Evolutionary conservation across 805 yeast genomes (phyloP).

Genomic region (Candida ovalis): DNA sequence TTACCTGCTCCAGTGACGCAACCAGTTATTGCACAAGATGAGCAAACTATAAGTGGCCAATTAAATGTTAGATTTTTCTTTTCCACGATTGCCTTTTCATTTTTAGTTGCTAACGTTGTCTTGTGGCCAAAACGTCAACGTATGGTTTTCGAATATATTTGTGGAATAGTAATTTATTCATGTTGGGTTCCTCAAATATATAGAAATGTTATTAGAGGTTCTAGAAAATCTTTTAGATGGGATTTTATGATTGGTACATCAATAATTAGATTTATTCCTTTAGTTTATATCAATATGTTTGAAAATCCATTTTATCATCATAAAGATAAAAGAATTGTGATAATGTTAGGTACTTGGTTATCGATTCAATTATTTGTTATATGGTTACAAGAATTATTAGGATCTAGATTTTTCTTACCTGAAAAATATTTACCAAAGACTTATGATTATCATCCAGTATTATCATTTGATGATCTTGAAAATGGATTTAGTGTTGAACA

Average conservation of each 20-base stretch:
- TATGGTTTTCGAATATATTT: conserved; percentile 51
- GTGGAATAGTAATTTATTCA: conserved; percentile 54
- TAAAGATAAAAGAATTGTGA: conserved; percentile 48
- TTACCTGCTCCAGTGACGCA: conserved; percentile 21
- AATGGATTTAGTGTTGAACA: conserved; percentile 55
- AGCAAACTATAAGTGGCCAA: conserved; percentile 53
- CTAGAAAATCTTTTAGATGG: conserved; percentile 67
- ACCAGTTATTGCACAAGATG: conserved; percentile 38
- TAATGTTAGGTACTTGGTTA: conserved; percentile 51
- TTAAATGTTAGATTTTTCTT: conserved; percentile 56
- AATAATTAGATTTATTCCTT: conserved; percentile 57
- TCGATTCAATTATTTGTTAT: conserved; percentile 54
- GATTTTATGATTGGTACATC: conserved; percentile 71
- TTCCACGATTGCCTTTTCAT: conserved; percentile 47
- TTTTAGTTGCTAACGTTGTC: conserved; percentile 52
- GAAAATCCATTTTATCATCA: conserved; percentile 71
- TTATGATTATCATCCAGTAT: conserved; percentile 75
- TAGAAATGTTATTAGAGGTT: conserved; percentile 69
- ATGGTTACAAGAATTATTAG: conserved; percentile 61
- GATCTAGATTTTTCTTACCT: conserved; percentile 82
- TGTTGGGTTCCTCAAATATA: conserved; percentile 88
- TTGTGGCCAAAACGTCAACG: conserved; percentile 63
- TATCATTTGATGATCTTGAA: conserved; percentile 59
- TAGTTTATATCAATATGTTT: conserved; percentile 47
- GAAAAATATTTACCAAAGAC: conserved; percentile 72